These are phyloP conservation scores for Kodamaea sp. DNA, from an alignment of 1,139 yeast species.

Conservation along the genomic window DNA sequence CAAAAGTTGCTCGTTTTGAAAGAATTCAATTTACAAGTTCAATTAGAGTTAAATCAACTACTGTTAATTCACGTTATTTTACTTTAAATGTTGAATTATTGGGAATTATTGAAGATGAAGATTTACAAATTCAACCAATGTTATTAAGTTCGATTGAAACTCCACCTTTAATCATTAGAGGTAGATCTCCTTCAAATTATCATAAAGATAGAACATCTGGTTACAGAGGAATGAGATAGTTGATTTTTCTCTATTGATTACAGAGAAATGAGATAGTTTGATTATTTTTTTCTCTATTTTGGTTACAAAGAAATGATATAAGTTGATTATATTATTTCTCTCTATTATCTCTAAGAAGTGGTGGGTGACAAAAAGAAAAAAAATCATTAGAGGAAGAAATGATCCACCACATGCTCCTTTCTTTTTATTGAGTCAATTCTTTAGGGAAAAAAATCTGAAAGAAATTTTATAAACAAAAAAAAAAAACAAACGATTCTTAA, in stretches of 20 bases:
- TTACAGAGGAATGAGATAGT: slow-evolving; percentile 25
- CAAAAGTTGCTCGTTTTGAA: slow-evolving; percentile 63
- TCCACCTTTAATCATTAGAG: slow-evolving; percentile 63
- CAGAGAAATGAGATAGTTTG: too few species aligned
- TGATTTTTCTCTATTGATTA: neutral
- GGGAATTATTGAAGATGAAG: slow-evolving; percentile 44
- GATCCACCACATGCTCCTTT: too few species aligned
- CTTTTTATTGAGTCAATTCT: too few species aligned
- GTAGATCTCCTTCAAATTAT: slow-evolving; percentile 66
- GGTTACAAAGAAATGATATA: too few species aligned
- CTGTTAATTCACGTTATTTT: slow-evolving; percentile 46
- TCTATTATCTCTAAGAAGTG: too few species aligned
- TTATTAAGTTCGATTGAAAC: slow-evolving; percentile 47
- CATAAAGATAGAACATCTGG: slow-evolving; percentile 41
- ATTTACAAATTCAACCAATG: slow-evolving; percentile 36
- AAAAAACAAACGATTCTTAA: too few species aligned
- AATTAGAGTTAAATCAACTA: slow-evolving; percentile 49
- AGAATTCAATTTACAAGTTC: slow-evolving; percentile 66
- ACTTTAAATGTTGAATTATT: slow-evolving; percentile 54
- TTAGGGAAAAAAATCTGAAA: too few species aligned
- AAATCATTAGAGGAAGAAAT: too few species aligned
- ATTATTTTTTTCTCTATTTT: neutral
- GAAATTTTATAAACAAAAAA: too few species aligned
- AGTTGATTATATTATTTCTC: neutral
- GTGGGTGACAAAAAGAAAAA: too few species aligned